Conservation (phyloP, 1,284 basidiomycete species). For the Prillingera fragicola region DNA sequence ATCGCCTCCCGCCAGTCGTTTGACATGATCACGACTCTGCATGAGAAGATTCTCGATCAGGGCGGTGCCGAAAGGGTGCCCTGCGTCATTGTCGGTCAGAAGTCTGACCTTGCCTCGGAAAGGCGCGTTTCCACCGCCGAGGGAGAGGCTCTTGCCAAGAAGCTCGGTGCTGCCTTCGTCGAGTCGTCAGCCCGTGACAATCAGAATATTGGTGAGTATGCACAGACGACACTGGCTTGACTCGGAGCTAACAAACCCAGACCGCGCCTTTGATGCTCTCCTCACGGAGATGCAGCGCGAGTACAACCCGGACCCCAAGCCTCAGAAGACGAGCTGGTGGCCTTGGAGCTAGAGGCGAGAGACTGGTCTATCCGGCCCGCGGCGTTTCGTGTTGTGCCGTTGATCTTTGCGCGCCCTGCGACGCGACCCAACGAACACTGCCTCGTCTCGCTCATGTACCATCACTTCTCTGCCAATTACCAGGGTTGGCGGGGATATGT, state of each 20-base stretch:
- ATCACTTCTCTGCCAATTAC: too few relatives aligned
- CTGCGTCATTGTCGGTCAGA: constrained; percentile 94
- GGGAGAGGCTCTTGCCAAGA: constrained; percentile 68
- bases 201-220: constrained; percentile 74
- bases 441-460: too few relatives aligned
- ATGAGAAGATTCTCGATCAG: constrained; percentile 97
- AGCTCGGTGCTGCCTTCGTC: constrained; percentile 69
- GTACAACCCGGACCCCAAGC: constrained; percentile 46
- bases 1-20: constrained; percentile 88
- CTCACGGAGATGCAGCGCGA: constrained; percentile 65
- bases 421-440: too few relatives aligned
- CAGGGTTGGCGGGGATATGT: too few relatives aligned
- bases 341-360: constrained; percentile 11
- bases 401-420: too few relatives aligned
- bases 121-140: constrained; percentile 67
- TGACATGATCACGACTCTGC: constrained; percentile 90
- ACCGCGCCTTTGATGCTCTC: constrained; percentile 81
- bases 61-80: constrained; percentile 84
- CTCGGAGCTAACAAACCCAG: constrained; percentile 52
- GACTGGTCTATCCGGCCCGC: too few relatives aligned
- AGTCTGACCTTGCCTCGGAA: constrained; percentile 68
- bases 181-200: constrained; percentile 88
- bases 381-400: too few relatives aligned
- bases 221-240: background rate
- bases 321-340: constrained; percentile 45